A percentile compares a stretch with the other conserved stretches of the same genome.
These are phyloP conservation scores for Xylaria sp. DNA, from an alignment of 2,329 filamentous ascomycete species.

Conservation along the genomic window DNA sequence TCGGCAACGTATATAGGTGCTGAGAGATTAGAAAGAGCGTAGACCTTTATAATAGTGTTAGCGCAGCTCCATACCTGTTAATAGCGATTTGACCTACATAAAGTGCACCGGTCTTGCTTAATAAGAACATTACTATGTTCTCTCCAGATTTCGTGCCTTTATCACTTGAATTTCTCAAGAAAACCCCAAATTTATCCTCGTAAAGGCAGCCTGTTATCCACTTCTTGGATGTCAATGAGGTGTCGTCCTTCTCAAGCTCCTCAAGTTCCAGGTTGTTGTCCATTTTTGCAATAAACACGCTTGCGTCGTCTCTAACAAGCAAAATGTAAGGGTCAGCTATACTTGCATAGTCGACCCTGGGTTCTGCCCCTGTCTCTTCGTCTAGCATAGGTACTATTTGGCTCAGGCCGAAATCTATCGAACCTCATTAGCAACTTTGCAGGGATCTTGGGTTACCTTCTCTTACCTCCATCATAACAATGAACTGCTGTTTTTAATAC, in stretches of 20 bases:
- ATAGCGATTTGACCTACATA: constrained; percentile 66
- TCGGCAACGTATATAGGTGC: constrained; percentile 79
- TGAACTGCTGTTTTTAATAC: constrained; percentile 87
- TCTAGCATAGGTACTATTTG: constrained; percentile 95
- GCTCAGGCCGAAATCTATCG: constrained; percentile 81
- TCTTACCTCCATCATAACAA: constrained; percentile 88
- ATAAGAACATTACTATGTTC: constrained; percentile 77
- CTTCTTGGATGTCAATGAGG: constrained; percentile 67
- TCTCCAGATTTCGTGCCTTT: constrained; percentile 55
- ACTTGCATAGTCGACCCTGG: constrained; percentile 80
- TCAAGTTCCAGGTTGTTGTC: constrained; percentile 87
- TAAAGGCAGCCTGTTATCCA: constrained; percentile 91
- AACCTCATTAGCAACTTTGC: constrained; percentile 32
- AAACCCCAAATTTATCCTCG: constrained; percentile 69
- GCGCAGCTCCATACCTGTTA: background rate
- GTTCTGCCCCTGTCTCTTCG: constrained; percentile 85
- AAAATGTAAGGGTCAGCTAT: constrained; percentile 89
- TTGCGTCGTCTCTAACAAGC: constrained; percentile 84
- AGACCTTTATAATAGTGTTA: constrained; percentile 66
- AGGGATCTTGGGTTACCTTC: constrained; percentile 48
- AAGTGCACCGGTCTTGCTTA: constrained; percentile 79
- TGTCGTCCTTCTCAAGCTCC: constrained; percentile 75
- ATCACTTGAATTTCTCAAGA: constrained; percentile 57
- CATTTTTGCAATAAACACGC: constrained; percentile 80
- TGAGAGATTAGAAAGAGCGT: constrained; percentile 77